Evolutionary conservation across 2,329 filamentous ascomycete species (phyloP), one percentile per base, ranked within the genome.

Genomic region (Elsinoe australis): DNA sequence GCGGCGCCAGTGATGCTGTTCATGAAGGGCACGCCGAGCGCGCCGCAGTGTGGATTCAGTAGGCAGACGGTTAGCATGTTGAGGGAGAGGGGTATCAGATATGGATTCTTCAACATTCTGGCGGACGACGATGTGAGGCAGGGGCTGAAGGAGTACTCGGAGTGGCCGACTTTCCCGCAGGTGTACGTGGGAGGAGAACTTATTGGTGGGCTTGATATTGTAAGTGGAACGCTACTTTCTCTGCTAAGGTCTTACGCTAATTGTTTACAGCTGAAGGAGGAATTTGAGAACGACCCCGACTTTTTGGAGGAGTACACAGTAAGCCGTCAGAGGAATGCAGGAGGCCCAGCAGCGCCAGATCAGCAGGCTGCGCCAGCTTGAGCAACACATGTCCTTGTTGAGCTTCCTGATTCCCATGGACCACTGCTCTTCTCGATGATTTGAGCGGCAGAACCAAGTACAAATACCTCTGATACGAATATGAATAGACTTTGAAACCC

Each of bases 41-140:
- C 80, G 24, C 88, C 88, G 1, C 85, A 94, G 67, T 95, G 89
- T 61, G 88, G 92, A 2, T 98, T 98, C 69, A 94, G 87, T 56
- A 75, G 90, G 56, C 88, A 95, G 70, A 71, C 95, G 35, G 92
- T 98, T 34, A 81, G 73, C 19, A 78, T 98, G 38, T 70, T 98
- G 59, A 79, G 92, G 46, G 90, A 96, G 69, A 83, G 87, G 62
- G 84, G 84, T 42, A 85, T 98, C 52, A 87, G 94, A 64, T 98
- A 96, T 65, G 92, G 92, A 15, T 98, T 98, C 74, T 98, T 98
- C 74, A 96, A 98, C 64, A 98, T 98, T 55, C 69, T 98, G 58
- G 92, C 92, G 54, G 92, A 98, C 64, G 90, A 98, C 61, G 90
- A 96, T 66, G 92, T 98, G 39, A 78, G 92, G 52, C 90, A 96